Evolutionary conservation across 2,329 filamentous ascomycete species (phyloP), one percentile per base, ranked within the genome.

Genomic region (Nigrospora sphaerica): DNA sequence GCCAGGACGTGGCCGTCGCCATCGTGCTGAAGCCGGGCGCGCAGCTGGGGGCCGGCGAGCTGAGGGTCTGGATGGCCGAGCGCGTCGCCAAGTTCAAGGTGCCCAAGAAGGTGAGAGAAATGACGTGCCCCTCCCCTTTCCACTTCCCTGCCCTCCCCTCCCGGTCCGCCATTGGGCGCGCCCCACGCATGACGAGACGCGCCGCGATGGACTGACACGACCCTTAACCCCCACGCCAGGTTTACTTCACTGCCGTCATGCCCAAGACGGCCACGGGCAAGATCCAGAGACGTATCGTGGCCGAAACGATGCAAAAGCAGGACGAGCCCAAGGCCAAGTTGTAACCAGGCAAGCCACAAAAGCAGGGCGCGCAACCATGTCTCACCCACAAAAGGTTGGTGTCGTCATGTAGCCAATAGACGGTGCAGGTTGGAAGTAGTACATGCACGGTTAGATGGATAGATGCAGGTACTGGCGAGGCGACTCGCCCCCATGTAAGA

Each of bases 231-330:
- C 14, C 32, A 42, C 28, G 47, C 14, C 44, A 86, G 83, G 72
- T 91, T 33, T 93, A 86, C 71, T 90, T 93, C 57, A 88, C 88
- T 33, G 78, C 88, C 48, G 70, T 84, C 53, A 95, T 95, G 81
- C 88, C 88, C 52, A 95, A 95, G 76, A 92, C 89, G 4, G 88
- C 88, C n/a, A 95, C 88, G 6, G 88, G 88, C 46, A 95, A 95
- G 74, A 86, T 95, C 49, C 88, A 95, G 68, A 74, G 88, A 50
- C 78, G 87, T 51, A 88, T 91, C 58, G 88, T 95, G n/a, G 88
- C 88, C 13, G 87, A 92, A 65, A 80, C 80, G 31, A 92, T 95
- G 86, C 73, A 84, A 65, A 87, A 87, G 72, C 77, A 83, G 63
- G 81, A 83, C 37, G 52, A 54, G 46, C 64, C 65, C 45, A 77